Conservation (phyloP, 805 yeast species). For the Candida gorgasii region DNA sequence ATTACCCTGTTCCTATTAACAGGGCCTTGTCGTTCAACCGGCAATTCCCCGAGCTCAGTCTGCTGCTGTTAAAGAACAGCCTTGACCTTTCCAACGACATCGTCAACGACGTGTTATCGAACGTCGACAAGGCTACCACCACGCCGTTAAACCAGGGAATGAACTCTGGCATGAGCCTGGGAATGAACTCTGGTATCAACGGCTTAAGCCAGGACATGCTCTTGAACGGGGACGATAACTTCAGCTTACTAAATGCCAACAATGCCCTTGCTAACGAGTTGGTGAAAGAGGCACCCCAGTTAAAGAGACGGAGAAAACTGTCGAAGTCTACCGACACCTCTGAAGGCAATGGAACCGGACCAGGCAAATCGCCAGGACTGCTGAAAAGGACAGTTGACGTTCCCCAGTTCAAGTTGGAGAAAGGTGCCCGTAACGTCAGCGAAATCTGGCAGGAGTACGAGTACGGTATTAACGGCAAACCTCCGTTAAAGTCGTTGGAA, state of each 20-base stretch:
- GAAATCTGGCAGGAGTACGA: conserved; percentile 62
- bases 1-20: conserved; percentile 17
- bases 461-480: conserved; percentile 52
- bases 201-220: conserved; percentile 1
- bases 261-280: conserved; percentile 6
- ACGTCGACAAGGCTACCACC: background rate
- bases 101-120: conserved; percentile 4
- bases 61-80: conserved; percentile 1
- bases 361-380: conserved; percentile 3
- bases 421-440: conserved; percentile 36
- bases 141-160: background rate
- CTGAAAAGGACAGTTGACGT: conserved; percentile 14
- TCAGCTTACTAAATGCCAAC: conserved; percentile 2
- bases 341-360: conserved; percentile 9
- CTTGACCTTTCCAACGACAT: conserved; percentile 1
- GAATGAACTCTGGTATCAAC: background rate
- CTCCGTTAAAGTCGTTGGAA: conserved; percentile 52
- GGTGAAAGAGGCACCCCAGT: background rate
- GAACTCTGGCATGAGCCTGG: too few species aligned
- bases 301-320: conserved; percentile 10
- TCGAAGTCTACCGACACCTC: conserved; percentile 11
- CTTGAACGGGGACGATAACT: conserved; percentile 2
- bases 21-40: conserved; percentile 16
- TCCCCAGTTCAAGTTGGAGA: conserved; percentile 26
- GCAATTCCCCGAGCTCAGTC: conserved; percentile 9